Evolutionary conservation across 192 early-diverging fungal species (phyloP), one percentile per base, ranked within the genome.

Genomic region (Podila horticola): DNA sequence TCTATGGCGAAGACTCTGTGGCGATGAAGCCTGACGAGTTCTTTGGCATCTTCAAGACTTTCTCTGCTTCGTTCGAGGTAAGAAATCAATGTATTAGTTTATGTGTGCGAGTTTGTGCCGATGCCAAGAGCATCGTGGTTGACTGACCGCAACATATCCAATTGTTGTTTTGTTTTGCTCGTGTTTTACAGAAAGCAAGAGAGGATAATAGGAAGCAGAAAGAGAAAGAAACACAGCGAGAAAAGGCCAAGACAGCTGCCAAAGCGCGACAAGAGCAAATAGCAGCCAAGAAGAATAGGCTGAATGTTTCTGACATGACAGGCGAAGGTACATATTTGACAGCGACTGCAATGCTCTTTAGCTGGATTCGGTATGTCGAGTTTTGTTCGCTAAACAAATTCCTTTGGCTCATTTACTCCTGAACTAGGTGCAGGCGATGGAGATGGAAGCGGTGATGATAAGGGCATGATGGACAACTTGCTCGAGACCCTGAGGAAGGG

Each of bases 1-100:
- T 90, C 26, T 95, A 88, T 63, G 94, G 94, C 61, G 94, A 95
- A 75, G 90, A 95, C 66, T 79, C 92, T 51, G 81, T 75, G 6
- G 67, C 81, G 8, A 94, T 91, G 86, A 90, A 92, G 52, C 92
- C 94, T 4, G 94, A 95, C 67, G 94, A 95, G 72, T 95, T 95
- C 84, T 95, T 95, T 87, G 90, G 92, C 19, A 89, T 95, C 28
- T 95, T 94, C 86, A 93, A 93, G 79, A 94, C 92, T 8, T 95
- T 95, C 52, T 86, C 87, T 3, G 86, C 91, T 5, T 92, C 91
- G 62, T 95, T 92, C 64, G 91, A 90, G 87, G 86, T 88, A 72
- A 17, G 55, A n/a, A 38, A 58, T 0, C n/a, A 1, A n/a, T 0
- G 3, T 6, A 13, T 30, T 28, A 13, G 1, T 41, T 62, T 26